These are phyloP conservation scores for Diaporthe destruens DNA, from an alignment of 2,329 filamentous ascomycete species.

Conservation along the genomic window DNA sequence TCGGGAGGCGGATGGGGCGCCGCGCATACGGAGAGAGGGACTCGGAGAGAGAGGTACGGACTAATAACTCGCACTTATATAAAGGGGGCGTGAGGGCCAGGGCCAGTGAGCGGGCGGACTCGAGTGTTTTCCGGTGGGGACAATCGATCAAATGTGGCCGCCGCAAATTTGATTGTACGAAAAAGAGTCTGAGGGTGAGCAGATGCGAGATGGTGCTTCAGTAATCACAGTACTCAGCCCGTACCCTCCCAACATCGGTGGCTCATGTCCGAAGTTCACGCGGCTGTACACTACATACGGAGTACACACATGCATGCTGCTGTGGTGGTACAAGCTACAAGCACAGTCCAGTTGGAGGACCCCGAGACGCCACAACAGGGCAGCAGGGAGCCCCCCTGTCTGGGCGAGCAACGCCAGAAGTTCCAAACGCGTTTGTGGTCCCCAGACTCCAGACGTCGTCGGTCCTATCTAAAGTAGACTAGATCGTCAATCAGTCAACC, in stretches of 20 bases:
- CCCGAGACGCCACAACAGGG: slow-evolving; percentile 11
- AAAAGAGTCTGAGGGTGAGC: slow-evolving; percentile 20
- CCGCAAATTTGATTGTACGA: slow-evolving; percentile 31
- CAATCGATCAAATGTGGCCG: slow-evolving; percentile 12
- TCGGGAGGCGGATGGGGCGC: not conserved
- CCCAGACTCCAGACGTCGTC: slow-evolving; percentile 31
- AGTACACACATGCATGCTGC: no score
- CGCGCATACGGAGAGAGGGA: not conserved
- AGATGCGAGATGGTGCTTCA: slow-evolving; percentile 14
- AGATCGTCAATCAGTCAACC: no score
- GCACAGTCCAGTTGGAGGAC: slow-evolving; percentile 15
- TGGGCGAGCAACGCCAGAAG: not conserved
- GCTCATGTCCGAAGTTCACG: slow-evolving; percentile 14
- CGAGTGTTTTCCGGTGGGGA: not conserved
- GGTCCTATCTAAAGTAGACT: slow-evolving; percentile 18
- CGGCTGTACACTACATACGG: not conserved
- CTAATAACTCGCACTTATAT: slow-evolving; percentile 7
- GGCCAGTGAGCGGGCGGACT: slow-evolving; percentile 1
- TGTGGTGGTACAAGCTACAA: not conserved
- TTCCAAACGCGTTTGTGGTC: slow-evolving; percentile 29
- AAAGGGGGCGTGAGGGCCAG: slow-evolving; percentile 11
- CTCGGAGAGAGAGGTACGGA: not conserved
- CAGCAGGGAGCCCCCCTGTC: slow-evolving; percentile 14
- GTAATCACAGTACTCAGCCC: not conserved
- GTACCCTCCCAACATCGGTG: not conserved